Evolutionary conservation across 1,139 yeast genomes (phyloP).

Genomic region (Petasospora fabianii): DNA sequence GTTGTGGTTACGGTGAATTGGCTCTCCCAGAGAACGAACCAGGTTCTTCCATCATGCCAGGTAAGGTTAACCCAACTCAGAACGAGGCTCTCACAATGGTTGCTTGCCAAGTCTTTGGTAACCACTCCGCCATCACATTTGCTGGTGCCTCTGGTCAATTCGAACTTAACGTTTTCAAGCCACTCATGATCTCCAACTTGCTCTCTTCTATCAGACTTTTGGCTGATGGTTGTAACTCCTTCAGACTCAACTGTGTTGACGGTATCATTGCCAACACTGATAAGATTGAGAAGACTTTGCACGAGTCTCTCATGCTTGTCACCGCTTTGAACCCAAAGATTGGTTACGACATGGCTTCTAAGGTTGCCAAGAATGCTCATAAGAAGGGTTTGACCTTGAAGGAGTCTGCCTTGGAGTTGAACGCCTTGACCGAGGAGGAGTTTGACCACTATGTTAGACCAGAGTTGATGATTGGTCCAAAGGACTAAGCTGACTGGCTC

Average conservation of each 20-base stretch:
- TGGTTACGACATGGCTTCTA: slow-evolving; percentile 95
- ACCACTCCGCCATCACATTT: slow-evolving; percentile 90
- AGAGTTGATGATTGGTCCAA: slow-evolving; percentile 97
- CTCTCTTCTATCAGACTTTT: slow-evolving; percentile 81
- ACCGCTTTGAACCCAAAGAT: slow-evolving; percentile 98
- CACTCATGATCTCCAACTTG: slow-evolving; percentile 88
- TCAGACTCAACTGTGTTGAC: slow-evolving; percentile 91
- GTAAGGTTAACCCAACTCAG: slow-evolving; percentile 98
- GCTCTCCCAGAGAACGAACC: slow-evolving; percentile 97
- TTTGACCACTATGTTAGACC: slow-evolving; percentile 97
- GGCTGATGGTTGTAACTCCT: slow-evolving; percentile 85
- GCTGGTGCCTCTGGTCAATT: slow-evolving; percentile 99
- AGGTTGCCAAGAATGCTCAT: slow-evolving; percentile 98
- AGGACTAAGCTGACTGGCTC: slow-evolving; percentile 33
- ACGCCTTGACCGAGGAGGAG: slow-evolving; percentile 75
- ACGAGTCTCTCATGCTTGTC: slow-evolving; percentile 95
- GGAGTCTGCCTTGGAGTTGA: slow-evolving; percentile 89
- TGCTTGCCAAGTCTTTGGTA: slow-evolving; percentile 95
- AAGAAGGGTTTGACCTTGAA: slow-evolving; percentile 95
- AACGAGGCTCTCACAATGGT: slow-evolving; percentile 99
- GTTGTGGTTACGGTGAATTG: slow-evolving; percentile 98
- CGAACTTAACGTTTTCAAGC: slow-evolving; percentile 97
- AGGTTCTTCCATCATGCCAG: slow-evolving; percentile 99
- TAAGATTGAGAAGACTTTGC: slow-evolving; percentile 80
- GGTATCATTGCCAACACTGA: slow-evolving; percentile 89